Conservation (phyloP, 179 eudicot species). For the Vitellaria paradoxa region DNA sequence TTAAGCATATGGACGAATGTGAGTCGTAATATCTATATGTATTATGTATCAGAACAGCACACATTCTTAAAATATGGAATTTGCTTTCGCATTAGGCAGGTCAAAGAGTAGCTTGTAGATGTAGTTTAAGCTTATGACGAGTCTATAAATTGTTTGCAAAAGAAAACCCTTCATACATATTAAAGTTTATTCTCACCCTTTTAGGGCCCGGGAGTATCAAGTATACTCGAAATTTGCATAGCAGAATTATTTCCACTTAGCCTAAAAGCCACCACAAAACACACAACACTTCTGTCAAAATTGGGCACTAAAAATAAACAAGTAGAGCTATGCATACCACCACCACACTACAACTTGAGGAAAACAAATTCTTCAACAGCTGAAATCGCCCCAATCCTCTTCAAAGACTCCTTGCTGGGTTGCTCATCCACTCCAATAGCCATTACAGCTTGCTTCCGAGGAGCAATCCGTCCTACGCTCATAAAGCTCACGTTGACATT, state of each 20-base stretch:
- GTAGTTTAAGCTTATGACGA: no score
- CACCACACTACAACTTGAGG: slow-evolving; percentile 52
- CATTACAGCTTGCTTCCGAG: slow-evolving; percentile 85
- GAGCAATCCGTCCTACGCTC: slow-evolving; percentile 91
- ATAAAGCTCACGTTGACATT: slow-evolving; percentile 94
- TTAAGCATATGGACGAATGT: no score
- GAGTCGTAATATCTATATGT: no score
- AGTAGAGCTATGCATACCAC: background rate
- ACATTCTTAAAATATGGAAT: no score
- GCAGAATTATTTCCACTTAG: slow-evolving; percentile 5
- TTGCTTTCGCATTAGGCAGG: no score
- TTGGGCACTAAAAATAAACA: slow-evolving; percentile 3
- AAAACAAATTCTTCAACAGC: slow-evolving; percentile 90
- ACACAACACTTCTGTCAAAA: background rate
- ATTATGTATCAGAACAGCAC: no score
- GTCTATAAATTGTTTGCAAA: no score
- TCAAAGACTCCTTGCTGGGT: slow-evolving; percentile 62
- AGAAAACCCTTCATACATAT: no score
- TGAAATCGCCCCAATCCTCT: slow-evolving; percentile 85
- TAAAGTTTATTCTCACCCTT: no score
- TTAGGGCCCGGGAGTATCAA: background rate
- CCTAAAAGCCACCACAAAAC: background rate
- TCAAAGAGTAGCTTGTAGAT: no score
- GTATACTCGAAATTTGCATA: background rate
- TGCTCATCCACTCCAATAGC: slow-evolving; percentile 91